Evolutionary conservation across 257 asterid species (phyloP), one percentile per base, ranked within the genome.

Genomic region (Capsicum rhomboideum): DNA sequence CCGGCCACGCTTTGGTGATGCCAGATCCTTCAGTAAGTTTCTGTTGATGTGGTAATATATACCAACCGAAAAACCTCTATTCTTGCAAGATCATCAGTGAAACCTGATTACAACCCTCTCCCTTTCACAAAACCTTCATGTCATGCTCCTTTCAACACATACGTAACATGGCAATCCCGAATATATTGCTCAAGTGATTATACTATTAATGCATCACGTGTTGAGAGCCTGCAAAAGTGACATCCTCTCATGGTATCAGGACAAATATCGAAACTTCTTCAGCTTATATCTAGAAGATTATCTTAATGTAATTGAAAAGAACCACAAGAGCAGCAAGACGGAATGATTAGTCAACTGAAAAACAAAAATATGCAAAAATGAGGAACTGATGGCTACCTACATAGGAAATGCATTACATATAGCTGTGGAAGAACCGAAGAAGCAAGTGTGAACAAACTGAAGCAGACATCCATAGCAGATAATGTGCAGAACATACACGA

Each of bases 1-100:
- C n/a, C n/a, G n/a, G n/a, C n/a, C n/a, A n/a, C n/a, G n/a, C 88
- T 53, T 90, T 42, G 96, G 93, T 4, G 93, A 92, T 79, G 92
- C 90, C 52, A 67, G 82, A 31, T 87, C 92, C 42, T 91, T 90
- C 75, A 29, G 90, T 86, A 90, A 88, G 87, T 90, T 92, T 66
- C 92, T 91, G 2, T 13, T 83, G n/a, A 89, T 90, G 0, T 89
- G 90, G 91, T 90, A 89, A 0, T 90, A 90, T 67, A 81, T 88
- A 21, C 91, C 92, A 34, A 66, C 5, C 61, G 28, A 34, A 52
- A 88, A 84, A 68, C 84, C 90, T 13, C 20, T 88, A 17, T 84
- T 91, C 84, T 67, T 58, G 3, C 92, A 91, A 0, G 89, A 91
- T 78, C 91, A 91, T 46, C 79, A 87, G 12, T 85, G 92, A 44